phyloP scores from a whole-genome alignment of 305 asterid genomes.

The Solanum hybrid region DNA sequence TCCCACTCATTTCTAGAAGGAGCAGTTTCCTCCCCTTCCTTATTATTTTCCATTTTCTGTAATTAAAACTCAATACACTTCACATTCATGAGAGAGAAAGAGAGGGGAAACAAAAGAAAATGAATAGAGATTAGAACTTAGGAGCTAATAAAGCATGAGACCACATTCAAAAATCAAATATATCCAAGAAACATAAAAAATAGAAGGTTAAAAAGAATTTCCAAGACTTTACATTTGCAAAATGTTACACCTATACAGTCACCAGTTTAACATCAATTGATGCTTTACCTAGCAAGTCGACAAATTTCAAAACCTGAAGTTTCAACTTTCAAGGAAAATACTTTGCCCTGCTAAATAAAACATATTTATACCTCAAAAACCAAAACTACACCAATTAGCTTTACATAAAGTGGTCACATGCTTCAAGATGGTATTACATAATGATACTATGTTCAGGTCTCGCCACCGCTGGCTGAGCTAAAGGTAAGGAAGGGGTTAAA shows the following conservation, averaged over 20 bases:
- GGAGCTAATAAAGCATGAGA: background rate
- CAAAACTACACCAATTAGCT: background rate
- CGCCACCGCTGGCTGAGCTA: background rate
- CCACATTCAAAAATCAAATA: background rate
- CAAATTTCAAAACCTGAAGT: background rate
- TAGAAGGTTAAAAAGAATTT: background rate
- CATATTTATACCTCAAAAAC: background rate
- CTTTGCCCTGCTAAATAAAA: background rate
- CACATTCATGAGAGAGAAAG: background rate
- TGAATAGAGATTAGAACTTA: background rate
- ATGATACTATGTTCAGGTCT: background rate
- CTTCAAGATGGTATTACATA: background rate
- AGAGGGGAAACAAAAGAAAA: background rate
- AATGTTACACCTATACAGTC: background rate
- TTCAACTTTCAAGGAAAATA: background rate
- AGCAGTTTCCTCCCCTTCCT: conserved; percentile 23
- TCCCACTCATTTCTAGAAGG: conserved; percentile 62
- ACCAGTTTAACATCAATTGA: background rate
- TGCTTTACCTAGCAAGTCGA: background rate
- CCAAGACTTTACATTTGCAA: background rate
- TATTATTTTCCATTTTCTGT: conserved; percentile 34
- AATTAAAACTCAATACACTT: background rate
- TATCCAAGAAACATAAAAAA: background rate
- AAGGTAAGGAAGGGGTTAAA: background rate
- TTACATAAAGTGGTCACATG: background rate